phyloP scores from a whole-genome alignment of 2,329 filamentous ascomycete species.

The Mycosphaerella arachidis region DNA sequence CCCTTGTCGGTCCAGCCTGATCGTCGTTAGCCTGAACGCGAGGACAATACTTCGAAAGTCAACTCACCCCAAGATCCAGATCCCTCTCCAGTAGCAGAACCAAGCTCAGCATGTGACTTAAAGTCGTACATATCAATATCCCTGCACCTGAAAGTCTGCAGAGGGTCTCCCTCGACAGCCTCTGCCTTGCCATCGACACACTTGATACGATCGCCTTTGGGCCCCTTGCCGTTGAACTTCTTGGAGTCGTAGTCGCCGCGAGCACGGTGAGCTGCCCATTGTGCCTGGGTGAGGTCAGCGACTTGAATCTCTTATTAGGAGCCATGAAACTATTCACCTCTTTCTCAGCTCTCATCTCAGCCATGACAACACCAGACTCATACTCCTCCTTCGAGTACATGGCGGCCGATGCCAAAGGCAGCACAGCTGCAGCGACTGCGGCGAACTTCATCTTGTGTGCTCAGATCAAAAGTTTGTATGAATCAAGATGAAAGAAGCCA shows the following conservation, averaged over 20 bases:
- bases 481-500: not conserved
- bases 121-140: constrained; percentile 44
- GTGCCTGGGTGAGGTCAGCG: constrained; percentile 3
- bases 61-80: constrained; percentile 43
- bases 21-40: not conserved
- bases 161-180: constrained; percentile 43
- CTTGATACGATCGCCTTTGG: constrained; percentile 8
- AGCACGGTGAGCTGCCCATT: constrained; percentile 23
- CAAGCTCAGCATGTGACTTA: constrained; percentile 51
- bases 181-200: constrained; percentile 44
- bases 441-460: constrained; percentile 18
- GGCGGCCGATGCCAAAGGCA: constrained; percentile 19
- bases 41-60: not conserved
- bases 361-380: constrained; percentile 19
- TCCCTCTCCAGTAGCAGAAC: constrained; percentile 42
- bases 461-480: not conserved
- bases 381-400: constrained; percentile 19
- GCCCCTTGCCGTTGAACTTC: constrained; percentile 11
- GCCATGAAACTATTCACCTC: not conserved
- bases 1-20: constrained; percentile 30
- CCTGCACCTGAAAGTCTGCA: constrained; percentile 36
- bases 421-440: constrained; percentile 10
- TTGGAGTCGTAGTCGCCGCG: constrained; percentile 23
- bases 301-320: not conserved
- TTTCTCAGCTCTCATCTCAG: constrained; percentile 13